Base-by-base conservation (phyloP, 148 eudicot genomes). In the Rhododendron williamsianum region DNA sequence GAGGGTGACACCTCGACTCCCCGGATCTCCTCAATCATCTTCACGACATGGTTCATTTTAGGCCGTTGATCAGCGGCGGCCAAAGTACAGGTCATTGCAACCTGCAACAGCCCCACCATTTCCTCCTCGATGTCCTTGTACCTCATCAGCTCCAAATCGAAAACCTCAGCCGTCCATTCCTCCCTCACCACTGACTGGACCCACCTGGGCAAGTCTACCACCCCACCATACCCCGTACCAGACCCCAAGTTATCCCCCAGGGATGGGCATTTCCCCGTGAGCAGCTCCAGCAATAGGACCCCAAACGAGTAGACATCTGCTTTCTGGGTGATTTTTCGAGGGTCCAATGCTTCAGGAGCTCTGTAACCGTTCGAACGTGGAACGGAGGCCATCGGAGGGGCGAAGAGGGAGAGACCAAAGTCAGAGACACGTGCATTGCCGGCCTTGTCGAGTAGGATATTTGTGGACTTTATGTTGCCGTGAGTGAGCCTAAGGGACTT, bases 101-200 rank as follows among this genome's bases (percentile, higher is more conserved):
- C 90, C 90, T 97, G 98, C 83, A 97, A 84, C 81, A 97, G 84
- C 46, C 94, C 98, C 81, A 94, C 99, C 99, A 97, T 94, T 83
- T 97, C 98, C 82, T 97, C 99, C 83, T 97, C 98, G 4, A 95
- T 97, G 82, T 95, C 96, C 89, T 90, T 95, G 85, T 97, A 95
- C 88, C 98, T 92, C 99, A 96, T 96, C 46, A 96, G 91, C 93
- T 96, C 99, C 81, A 95, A 85, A 87, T 96, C 99, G 6, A 96
- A 96, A 30, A 96, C 98, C 91, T 96, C 99, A 2, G 98, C 98
- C 4, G 99, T 96, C 99, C 99, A 96, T 85, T 96, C 99, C 85
- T 96, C 99, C 87, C 98, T 91, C 83, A 96, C 97, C 69, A 96
- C 98, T 7, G 97, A 93, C 85, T 94, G 98, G 27, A 96, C 99